Evolutionary conservation across 1,284 basidiomycete species (phyloP), one percentile per base, ranked within the genome.

Genomic region (Ganoderma resinaceum): DNA sequence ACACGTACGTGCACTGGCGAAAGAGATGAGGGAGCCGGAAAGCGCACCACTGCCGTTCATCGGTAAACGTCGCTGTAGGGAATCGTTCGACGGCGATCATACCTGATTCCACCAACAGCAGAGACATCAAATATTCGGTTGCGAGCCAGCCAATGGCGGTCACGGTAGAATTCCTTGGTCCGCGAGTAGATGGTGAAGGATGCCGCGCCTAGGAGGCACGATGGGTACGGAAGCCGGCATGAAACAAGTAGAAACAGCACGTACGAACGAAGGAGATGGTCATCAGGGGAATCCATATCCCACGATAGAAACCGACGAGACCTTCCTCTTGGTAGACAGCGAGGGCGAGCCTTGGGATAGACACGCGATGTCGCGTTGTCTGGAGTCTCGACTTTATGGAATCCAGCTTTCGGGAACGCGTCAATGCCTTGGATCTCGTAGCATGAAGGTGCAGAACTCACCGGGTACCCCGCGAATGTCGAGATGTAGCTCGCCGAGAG

Each of bases 181-280:
- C 90, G 86, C 63, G 91, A 95, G 80, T 98, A 98, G 75, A 98
- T 97, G 18, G 95, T 96, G 81, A 98, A 98, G 61, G 95, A 97
- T 43, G 92, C 91, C 57, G 94, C 92, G 70, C 94, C 92, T 93
- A 53, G 9, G n/a, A 38, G 26, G 33, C n/a, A 5, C 5, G 52
- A 57, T 40, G 23, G 60, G 63, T 43, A 59, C 40, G 53, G 46
- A 18, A n/a, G 38, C 14, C 16, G 11, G 26, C 53, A 53, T 43
- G 23, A 33, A 33, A n/a, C 35, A 61, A 60, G 55, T 61, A 55
- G 7, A 33, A 68, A 70, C 55, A 60, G 58, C 78, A 94, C 85
- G 86, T 83, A 87, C 97, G 93, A 77, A 99, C 97, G 77, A 97
- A 96, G 7, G 96, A 97, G 76, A 99, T 99, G 8, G 97, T 98